phyloP scores from a whole-genome alignment of 2,329 filamentous ascomycete genomes.

The Diaporthe destruens region DNA sequence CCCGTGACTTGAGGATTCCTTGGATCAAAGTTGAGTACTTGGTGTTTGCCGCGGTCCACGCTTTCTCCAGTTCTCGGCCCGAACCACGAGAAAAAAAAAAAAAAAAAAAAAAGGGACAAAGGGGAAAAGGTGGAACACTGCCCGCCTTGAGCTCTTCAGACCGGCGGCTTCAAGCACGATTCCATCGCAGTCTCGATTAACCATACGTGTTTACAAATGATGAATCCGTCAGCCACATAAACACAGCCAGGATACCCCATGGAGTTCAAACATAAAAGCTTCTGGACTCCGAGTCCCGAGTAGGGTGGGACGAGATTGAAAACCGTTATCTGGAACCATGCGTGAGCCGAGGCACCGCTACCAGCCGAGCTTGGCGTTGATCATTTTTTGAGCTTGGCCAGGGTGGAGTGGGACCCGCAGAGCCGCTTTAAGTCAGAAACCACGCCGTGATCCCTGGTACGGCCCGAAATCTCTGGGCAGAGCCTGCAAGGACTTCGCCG shows the following conservation, averaged over 20 bases:
- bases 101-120: neutral
- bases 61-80: neutral
- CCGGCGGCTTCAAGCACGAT: neutral
- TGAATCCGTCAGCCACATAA: neutral
- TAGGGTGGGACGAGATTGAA: conserved; percentile 8
- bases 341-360: conserved; percentile 22
- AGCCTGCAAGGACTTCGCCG: conserved; percentile 29
- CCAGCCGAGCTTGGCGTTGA: conserved; percentile 20
- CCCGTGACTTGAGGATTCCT: neutral
- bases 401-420: conserved; percentile 34
- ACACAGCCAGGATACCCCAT: conserved; percentile 1
- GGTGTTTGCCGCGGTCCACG: neutral
- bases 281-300: conserved; percentile 9
- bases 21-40: neutral
- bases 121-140: neutral
- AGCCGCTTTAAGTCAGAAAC: conserved; percentile 33
- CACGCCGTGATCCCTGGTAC: conserved; percentile 19
- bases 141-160: neutral
- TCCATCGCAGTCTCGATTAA: neutral
- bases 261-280: neutral
- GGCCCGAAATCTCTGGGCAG: conserved; percentile 25
- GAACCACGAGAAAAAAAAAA: neutral
- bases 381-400: conserved; percentile 12
- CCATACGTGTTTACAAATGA: conserved; percentile 10
- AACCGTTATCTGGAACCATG: conserved; percentile 7